These are phyloP conservation scores for Sideroxylon spinosum DNA, from an alignment of 179 eudicot genomes.

Conservation along the genomic window DNA sequence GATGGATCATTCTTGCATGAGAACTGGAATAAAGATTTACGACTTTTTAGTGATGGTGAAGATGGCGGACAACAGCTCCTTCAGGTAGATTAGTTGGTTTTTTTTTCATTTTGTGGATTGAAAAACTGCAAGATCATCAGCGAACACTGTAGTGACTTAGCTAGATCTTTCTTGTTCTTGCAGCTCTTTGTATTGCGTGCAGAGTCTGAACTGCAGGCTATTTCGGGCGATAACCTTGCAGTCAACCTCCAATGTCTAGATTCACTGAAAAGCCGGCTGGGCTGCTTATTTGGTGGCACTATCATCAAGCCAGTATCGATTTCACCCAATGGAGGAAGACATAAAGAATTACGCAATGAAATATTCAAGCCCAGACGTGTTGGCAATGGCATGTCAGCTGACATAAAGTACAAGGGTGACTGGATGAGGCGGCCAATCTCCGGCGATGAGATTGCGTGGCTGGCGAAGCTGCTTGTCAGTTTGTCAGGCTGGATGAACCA, in stretches of 20 bases:
- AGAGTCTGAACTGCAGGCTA: conserved; percentile 68
- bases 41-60: conserved; percentile 74
- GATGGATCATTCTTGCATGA: conserved; percentile 96
- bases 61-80: conserved; percentile 90
- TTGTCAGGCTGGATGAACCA: conserved; percentile 65
- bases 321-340: conserved; percentile 32
- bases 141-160: not conserved
- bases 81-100: conserved; percentile 45
- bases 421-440: conserved; percentile 92
- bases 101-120: not conserved
- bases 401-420: conserved; percentile 77
- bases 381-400: conserved; percentile 31
- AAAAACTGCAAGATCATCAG: not conserved
- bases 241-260: conserved; percentile 48
- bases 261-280: conserved; percentile 48
- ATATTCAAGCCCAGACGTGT: conserved; percentile 66
- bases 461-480: conserved; percentile 61
- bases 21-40: conserved; percentile 86
- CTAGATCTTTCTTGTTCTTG: conserved; percentile 6
- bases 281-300: conserved; percentile 53
- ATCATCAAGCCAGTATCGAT: conserved; percentile 29
- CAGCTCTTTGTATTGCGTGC: conserved; percentile 89
- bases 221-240: conserved; percentile 54
- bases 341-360: conserved; percentile 49
- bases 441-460: conserved; percentile 83